A percentile compares a stretch with the other conserved stretches of the same genome.
Evolutionary conservation across 352 stramenopile species (phyloP).

Genomic region (Albugo laibachii): DNA sequence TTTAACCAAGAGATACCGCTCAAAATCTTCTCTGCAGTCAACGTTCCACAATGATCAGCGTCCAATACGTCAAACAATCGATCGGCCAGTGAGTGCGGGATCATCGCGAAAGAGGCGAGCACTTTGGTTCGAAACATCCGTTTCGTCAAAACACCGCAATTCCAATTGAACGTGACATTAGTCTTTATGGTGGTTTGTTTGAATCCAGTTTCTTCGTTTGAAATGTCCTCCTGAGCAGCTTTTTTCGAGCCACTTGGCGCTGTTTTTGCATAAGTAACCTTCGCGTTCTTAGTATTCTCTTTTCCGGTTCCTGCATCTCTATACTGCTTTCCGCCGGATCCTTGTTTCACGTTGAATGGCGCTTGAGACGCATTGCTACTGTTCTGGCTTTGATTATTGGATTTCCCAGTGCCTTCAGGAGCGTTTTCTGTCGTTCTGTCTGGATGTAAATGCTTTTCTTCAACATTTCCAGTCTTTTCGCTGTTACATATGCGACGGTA

Average conservation of each 20-base stretch:
- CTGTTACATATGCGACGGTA: constrained; percentile 50
- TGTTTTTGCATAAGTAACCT: no score
- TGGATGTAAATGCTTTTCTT: neutral
- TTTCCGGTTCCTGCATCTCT: no score
- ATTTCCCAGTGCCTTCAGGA: constrained; percentile 1
- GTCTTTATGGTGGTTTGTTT: no score
- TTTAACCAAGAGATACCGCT: constrained; percentile 55
- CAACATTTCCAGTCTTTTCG: constrained; percentile 5
- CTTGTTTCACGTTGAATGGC: neutral
- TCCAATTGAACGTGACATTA: no score
- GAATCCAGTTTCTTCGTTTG: neutral
- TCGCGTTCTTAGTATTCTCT: neutral
- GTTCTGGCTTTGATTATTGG: constrained; percentile 5
- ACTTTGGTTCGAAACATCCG: constrained; percentile 69
- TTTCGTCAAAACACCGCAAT: constrained; percentile 17
- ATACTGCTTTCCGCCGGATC: no score
- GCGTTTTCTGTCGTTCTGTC: neutral
- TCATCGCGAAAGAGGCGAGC: constrained; percentile 51
- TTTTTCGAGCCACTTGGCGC: no score
- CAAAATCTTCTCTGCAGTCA: constrained; percentile 43
- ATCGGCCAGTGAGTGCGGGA: constrained; percentile 64
- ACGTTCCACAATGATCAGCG: constrained; percentile 32
- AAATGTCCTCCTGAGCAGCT: no score
- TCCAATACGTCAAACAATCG: constrained; percentile 73
- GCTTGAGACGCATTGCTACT: neutral